phyloP scores from a whole-genome alignment of 306 rosid genomes.

The Notholithocarpus densiflorus region DNA sequence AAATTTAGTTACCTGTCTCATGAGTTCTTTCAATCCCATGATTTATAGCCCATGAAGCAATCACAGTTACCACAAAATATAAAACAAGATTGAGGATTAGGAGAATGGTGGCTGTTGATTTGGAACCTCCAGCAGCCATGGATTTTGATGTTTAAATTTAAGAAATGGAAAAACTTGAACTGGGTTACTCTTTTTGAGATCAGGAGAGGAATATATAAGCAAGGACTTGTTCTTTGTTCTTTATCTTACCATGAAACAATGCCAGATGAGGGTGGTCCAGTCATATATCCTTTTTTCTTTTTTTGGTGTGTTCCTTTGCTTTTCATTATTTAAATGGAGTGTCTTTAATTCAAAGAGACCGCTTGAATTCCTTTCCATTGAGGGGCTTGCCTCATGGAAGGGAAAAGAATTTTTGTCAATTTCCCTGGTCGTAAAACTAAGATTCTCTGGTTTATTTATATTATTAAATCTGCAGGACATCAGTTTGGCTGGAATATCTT shows the following conservation, averaged over 20 bases:
- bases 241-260: conserved; percentile 3
- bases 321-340: conserved; percentile 2
- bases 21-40: conserved; percentile 67
- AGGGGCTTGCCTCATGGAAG: conserved; percentile 35
- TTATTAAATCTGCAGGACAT: neutral
- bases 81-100: conserved; percentile 57
- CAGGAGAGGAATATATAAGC: conserved; percentile 16
- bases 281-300: neutral
- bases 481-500: conserved; percentile 12
- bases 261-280: conserved; percentile 10
- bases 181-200: conserved; percentile 1
- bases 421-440: neutral
- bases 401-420: conserved; percentile 43
- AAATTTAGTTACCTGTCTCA: conserved; percentile 51
- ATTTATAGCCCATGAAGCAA: conserved; percentile 84
- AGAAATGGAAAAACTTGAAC: conserved; percentile 14
- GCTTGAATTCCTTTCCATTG: conserved; percentile 49
- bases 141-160: conserved; percentile 21
- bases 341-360: conserved; percentile 53
- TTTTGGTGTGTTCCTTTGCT: conserved; percentile 29
- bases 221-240: conserved; percentile 21
- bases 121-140: conserved; percentile 68
- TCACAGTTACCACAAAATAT: conserved; percentile 56
- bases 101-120: conserved; percentile 56
- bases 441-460: neutral